phyloP scores from a whole-genome alignment of 345 rosid genomes.

The Brassica nigra region DNA sequence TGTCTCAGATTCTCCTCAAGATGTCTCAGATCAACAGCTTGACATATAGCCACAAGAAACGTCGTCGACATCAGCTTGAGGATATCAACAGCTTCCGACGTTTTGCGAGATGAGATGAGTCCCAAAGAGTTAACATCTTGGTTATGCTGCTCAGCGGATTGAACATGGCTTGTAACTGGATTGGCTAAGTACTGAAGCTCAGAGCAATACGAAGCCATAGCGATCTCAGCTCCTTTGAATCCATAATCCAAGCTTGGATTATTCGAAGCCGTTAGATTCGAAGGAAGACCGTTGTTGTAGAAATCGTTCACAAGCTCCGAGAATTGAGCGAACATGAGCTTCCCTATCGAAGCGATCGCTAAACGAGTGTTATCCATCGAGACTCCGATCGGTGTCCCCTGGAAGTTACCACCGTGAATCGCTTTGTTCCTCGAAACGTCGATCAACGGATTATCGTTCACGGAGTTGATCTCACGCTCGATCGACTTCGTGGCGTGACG shows the following conservation, averaged over 20 bases:
- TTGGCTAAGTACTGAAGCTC: constrained; percentile 76
- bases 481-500: constrained; percentile 65
- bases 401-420: constrained; percentile 81
- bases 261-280: constrained; percentile 63
- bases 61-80: constrained; percentile 77
- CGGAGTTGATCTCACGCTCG: constrained; percentile 80
- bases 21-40: constrained; percentile 72
- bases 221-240: constrained; percentile 82
- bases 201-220: constrained; percentile 82
- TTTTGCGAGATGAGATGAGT: constrained; percentile 65
- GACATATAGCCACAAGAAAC: constrained; percentile 63
- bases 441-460: constrained; percentile 75
- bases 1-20: constrained; percentile 67
- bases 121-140: constrained; percentile 83
- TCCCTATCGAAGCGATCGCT: constrained; percentile 73
- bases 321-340: constrained; percentile 78
- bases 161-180: constrained; percentile 78
- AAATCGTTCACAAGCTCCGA: constrained; percentile 76
- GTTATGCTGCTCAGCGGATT: constrained; percentile 78
- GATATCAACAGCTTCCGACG: constrained; percentile 61
- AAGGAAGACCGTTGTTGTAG: constrained; percentile 81
- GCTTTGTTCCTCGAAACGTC: constrained; percentile 74
- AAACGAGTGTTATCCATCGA: constrained; percentile 78
- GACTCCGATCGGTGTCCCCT: constrained; percentile 85
- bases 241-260: constrained; percentile 80